Conservation (phyloP, 768 basidiomycete species). For the Tephrocybe sp. region DNA sequence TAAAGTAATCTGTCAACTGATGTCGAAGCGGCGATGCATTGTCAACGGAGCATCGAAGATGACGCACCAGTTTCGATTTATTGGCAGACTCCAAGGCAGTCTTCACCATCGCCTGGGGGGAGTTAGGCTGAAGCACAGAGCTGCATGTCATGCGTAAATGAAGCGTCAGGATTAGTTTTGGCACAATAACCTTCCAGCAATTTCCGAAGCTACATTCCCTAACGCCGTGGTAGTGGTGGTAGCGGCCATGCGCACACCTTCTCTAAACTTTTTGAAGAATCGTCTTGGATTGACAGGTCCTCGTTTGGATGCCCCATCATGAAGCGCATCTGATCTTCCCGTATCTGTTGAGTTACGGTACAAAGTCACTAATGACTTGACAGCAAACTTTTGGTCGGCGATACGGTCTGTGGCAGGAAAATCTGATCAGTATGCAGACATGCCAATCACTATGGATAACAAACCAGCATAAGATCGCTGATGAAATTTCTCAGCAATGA, state of each 20-base stretch:
- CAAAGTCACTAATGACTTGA: conserved; percentile 65
- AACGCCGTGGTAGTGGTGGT: conserved; percentile 77
- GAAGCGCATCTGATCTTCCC: conserved; percentile 63
- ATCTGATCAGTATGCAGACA: background rate
- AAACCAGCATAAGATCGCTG: conserved; percentile 55
- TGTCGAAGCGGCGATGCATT: conserved; percentile 1
- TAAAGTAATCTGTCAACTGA: conserved; percentile 25
- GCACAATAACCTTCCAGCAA: conserved; percentile 43
- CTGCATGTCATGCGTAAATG: conserved; percentile 25
- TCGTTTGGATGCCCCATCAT: conserved; percentile 31
- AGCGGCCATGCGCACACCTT: conserved; percentile 68
- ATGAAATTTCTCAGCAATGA: conserved; percentile 82
- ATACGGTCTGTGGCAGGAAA: conserved; percentile 59
- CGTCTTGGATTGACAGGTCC: conserved; percentile 50
- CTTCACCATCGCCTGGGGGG: conserved; percentile 76
- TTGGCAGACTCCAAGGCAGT: conserved; percentile 77
- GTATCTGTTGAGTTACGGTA: conserved; percentile 78
- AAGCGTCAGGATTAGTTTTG: background rate
- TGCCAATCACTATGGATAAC: background rate
- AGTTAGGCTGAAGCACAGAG: conserved; percentile 86
- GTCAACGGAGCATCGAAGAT: background rate
- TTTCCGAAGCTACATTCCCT: conserved; percentile 56
- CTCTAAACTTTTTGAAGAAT: conserved; percentile 67
- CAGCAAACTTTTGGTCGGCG: conserved; percentile 76
- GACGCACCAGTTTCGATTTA: conserved; percentile 64